phyloP scores from a whole-genome alignment of 306 rosid species.

The Cicer pinnatifidum region DNA sequence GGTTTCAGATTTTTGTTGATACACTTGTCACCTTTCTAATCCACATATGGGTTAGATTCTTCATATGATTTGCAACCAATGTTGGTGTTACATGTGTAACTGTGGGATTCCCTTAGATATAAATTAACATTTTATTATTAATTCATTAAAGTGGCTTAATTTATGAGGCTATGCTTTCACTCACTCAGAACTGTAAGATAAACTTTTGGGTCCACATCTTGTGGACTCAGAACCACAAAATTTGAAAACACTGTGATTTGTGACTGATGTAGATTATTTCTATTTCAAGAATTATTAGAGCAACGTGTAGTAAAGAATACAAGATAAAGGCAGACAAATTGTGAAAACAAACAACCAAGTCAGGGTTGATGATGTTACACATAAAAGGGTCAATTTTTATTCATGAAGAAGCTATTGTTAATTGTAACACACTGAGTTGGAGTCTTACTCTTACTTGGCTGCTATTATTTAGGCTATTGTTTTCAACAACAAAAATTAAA shows the following conservation, averaged over 20 bases:
- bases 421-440: background rate
- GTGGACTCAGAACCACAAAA: constrained; percentile 38
- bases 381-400: constrained; percentile 24
- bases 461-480: background rate
- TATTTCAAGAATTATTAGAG: background rate
- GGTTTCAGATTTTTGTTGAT: constrained; percentile 19
- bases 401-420: background rate
- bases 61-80: background rate
- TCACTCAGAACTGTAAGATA: constrained; percentile 28
- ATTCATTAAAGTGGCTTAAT: background rate
- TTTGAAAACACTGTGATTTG: background rate
- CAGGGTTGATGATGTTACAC: constrained; percentile 28
- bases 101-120: constrained; percentile 39
- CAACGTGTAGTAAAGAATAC: background rate
- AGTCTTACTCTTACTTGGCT: background rate
- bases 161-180: constrained; percentile 26
- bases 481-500: constrained; percentile 6
- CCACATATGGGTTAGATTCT: constrained; percentile 44
- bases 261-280: background rate
- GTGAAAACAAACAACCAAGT: constrained; percentile 16
- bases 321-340: background rate
- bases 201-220: constrained; percentile 34
- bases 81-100: constrained; percentile 35
- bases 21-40: constrained; percentile 41
- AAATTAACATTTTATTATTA: background rate